These are phyloP conservation scores for Sporothrix brasiliensis DNA, from an alignment of 2,329 filamentous ascomycete genomes.

Conservation along the genomic window DNA sequence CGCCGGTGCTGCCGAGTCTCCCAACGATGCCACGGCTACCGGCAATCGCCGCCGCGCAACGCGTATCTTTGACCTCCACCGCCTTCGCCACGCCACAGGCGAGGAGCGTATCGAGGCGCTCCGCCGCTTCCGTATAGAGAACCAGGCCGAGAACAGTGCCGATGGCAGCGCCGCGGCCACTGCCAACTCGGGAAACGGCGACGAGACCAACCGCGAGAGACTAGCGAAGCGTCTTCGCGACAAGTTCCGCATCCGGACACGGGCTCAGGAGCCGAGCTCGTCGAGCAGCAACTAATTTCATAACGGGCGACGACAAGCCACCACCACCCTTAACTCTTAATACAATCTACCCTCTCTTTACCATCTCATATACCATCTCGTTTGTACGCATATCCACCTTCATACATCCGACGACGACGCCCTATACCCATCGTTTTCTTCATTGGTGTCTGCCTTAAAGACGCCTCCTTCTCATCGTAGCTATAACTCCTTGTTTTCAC, in stretches of 20 bases:
- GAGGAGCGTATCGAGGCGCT: conserved; percentile 66
- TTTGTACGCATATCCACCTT: neutral
- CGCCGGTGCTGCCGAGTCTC: conserved; percentile 35
- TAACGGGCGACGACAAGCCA: neutral
- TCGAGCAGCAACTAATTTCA: conserved; percentile 18
- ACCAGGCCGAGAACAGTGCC: conserved; percentile 40
- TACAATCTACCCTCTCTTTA: neutral
- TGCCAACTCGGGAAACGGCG: conserved; percentile 40
- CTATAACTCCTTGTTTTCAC: neutral
- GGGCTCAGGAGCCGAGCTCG: conserved; percentile 44
- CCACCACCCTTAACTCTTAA: neutral
- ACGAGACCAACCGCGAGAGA: conserved; percentile 47
- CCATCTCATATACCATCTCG: neutral
- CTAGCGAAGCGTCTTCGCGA: conserved; percentile 57
- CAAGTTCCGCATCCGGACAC: conserved; percentile 57
- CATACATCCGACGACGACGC: neutral
- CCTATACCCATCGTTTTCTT: neutral
- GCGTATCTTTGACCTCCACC: conserved; percentile 59
- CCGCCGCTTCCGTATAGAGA: conserved; percentile 52
- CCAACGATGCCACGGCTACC: conserved; percentile 36
- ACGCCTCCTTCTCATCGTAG: neutral
- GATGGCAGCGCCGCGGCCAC: conserved; percentile 26
- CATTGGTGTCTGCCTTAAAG: neutral
- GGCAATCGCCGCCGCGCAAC: conserved; percentile 48
- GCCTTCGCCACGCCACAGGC: conserved; percentile 60